phyloP scores from a whole-genome alignment of 192 early-diverging fungal species.

The Mortierella antarctica region DNA sequence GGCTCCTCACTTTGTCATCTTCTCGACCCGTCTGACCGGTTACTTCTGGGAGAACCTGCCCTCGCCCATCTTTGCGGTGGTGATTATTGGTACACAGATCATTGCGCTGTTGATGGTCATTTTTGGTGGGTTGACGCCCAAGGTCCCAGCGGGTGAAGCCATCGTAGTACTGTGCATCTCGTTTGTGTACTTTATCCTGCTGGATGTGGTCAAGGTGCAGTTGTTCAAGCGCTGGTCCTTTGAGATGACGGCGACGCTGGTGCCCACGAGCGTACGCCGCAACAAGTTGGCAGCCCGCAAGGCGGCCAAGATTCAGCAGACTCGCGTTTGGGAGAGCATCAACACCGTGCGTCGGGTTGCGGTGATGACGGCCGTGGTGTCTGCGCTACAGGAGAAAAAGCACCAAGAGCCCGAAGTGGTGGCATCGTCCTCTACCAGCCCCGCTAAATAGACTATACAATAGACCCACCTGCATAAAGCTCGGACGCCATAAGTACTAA shows the following conservation, averaged over 20 bases:
- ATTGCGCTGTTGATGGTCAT: constrained; percentile 83
- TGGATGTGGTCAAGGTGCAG: constrained; percentile 87
- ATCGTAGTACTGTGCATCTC: constrained; percentile 74
- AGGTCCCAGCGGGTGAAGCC: constrained; percentile 73
- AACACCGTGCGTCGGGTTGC: constrained; percentile 41
- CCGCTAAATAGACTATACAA: constrained; percentile 5
- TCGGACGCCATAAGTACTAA: too few relatives aligned
- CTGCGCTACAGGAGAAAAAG: constrained; percentile 28
- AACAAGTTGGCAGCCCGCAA: constrained; percentile 65
- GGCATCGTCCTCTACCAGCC: too few relatives aligned
- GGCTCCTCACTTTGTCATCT: constrained; percentile 88
- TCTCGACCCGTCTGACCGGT: constrained; percentile 81
- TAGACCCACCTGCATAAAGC: not conserved
- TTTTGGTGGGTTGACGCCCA: constrained; percentile 67
- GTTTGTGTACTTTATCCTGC: constrained; percentile 75
- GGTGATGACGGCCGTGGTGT: constrained; percentile 50
- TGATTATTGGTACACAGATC: constrained; percentile 85
- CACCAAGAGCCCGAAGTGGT: not conserved
- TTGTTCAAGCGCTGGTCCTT: constrained; percentile 85
- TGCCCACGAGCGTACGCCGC: constrained; percentile 71
- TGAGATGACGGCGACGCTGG: constrained; percentile 84
- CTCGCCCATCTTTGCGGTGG: constrained; percentile 72
- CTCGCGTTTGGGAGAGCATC: constrained; percentile 58
- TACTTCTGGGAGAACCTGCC: constrained; percentile 88
- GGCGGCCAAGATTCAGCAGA: constrained; percentile 58